These are phyloP conservation scores for Backusella parvicylindrica DNA, from an alignment of 192 early-diverging fungal species.

Conservation along the genomic window DNA sequence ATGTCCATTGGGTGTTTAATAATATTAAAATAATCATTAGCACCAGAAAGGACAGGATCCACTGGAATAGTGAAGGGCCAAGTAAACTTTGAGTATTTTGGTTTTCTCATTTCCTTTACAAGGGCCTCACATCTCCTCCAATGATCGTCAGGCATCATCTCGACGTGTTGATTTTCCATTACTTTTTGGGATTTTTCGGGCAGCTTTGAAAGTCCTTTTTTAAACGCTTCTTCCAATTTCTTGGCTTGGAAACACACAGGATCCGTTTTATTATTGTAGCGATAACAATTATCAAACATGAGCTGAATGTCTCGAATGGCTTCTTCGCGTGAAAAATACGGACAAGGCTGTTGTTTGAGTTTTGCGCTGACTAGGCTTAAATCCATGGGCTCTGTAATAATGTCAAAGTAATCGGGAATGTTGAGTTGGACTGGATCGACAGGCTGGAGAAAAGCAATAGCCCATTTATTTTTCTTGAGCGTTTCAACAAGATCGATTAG, in stretches of 20 bases:
- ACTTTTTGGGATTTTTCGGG: slow-evolving; percentile 29
- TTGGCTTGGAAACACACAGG: slow-evolving; percentile 61
- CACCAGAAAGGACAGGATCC: slow-evolving; percentile 72
- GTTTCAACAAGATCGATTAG: slow-evolving; percentile 40
- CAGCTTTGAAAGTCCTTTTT: slow-evolving; percentile 60
- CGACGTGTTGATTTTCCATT: background rate
- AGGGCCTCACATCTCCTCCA: slow-evolving; percentile 21
- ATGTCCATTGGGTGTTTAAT: slow-evolving; percentile 83
- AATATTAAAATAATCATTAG: slow-evolving; percentile 76
- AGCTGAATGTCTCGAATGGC: slow-evolving; percentile 56
- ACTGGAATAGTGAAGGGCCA: slow-evolving; percentile 79
- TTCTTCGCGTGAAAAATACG: slow-evolving; percentile 21
- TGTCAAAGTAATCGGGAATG: slow-evolving; percentile 66
- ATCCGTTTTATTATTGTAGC: slow-evolving; percentile 74
- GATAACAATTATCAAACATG: slow-evolving; percentile 76
- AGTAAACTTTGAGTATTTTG: slow-evolving; percentile 1
- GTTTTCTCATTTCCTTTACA: slow-evolving; percentile 30
- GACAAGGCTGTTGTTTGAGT: slow-evolving; percentile 38
- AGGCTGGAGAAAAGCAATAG: slow-evolving; percentile 76
- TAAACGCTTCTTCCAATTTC: slow-evolving; percentile 65
- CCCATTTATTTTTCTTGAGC: slow-evolving; percentile 73
- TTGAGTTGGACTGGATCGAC: slow-evolving; percentile 69
- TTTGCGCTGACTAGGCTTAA: slow-evolving; percentile 48
- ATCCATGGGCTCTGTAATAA: slow-evolving; percentile 80
- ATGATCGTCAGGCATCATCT: slow-evolving; percentile 21